Evolutionary conservation across 139 green algal species (phyloP), one percentile per base, ranked within the genome.

Genomic region (Penium margaritaceum): DNA sequence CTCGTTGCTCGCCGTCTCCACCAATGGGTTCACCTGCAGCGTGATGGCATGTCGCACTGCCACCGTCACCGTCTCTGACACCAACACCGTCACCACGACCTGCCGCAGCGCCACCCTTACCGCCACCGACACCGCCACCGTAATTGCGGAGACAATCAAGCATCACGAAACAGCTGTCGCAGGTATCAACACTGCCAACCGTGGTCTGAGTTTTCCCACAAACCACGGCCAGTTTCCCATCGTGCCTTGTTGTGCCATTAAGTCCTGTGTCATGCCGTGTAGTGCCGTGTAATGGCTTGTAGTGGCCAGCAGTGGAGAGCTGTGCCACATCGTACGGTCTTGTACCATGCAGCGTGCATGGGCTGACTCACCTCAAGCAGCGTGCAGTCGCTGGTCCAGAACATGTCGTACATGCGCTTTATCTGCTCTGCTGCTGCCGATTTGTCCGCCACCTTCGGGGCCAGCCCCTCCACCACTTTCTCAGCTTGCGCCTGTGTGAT

Each of bases 331-430:
- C 19, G 44, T 24, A 55, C 44, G 44, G 44, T 55, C 19, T 15
- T 24, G 17, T 15, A 66, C n/a, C n/a, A n/a, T n/a, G n/a, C n/a
- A n/a, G 95, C 90, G 32, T 36, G 30, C 62, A 60, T 14, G 35
- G 53, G 63, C 21, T 9, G 14, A 36, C 38, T 33, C 30, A 81
- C 74, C 89, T 99, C 94, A 17, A 99, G 88, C 89, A 98, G 95
- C 2, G 94, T 99, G 86, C 91, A 97, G 85, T 99, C 94, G 38
- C 75, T 77, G 65, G 90, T 84, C 5, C 79, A 77, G 78, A 99
- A 99, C 61, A 95, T 67, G 7, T 91, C 72, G 85, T 97, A 99
- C 63, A 99, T 83, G 1, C 57, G 75, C 80, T 93, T 90, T 60
- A 99, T 34, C 83, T 98, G 94, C 74, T 95, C 70, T 0, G 76